Conservation (phyloP, 2,329 filamentous ascomycete species). For the Alternaria rosae region DNA sequence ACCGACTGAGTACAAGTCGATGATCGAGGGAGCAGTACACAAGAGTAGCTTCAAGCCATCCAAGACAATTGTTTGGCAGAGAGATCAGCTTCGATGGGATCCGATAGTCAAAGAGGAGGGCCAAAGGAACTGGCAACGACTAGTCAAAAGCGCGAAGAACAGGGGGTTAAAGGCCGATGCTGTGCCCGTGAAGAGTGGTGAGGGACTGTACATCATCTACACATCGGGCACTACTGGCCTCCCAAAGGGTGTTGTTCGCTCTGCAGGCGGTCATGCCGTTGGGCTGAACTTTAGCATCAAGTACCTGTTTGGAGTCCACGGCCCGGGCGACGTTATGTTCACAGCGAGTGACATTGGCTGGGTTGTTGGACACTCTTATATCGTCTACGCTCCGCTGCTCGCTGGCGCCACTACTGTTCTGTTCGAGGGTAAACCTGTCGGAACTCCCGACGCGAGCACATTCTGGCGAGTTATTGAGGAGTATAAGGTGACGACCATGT, state of each 20-base stretch:
- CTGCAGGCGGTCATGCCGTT: constrained; percentile 87
- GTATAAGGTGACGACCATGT: constrained; percentile 79
- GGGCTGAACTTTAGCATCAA: constrained; percentile 82
- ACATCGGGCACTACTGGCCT: constrained; percentile 83
- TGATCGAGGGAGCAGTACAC: constrained; percentile 76
- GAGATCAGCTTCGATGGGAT: constrained; percentile 78
- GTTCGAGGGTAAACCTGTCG: constrained; percentile 93
- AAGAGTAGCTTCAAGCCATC: constrained; percentile 74
- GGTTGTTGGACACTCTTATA: constrained; percentile 80
- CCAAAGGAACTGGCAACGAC: constrained; percentile 79
- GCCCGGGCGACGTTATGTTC: constrained; percentile 83
- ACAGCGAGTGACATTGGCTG: constrained; percentile 89
- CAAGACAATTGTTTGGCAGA: constrained; percentile 82
- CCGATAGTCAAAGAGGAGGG: constrained; percentile 70
- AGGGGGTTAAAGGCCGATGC: constrained; percentile 74
- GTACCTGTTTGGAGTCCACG: constrained; percentile 82
- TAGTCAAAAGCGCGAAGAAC: constrained; percentile 74
- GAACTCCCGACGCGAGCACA: constrained; percentile 83
- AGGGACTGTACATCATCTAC: constrained; percentile 90
- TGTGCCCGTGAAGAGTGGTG: constrained; percentile 78
- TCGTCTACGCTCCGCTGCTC: constrained; percentile 86
- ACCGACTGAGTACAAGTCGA: constrained; percentile 74
- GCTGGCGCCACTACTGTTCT: constrained; percentile 85
- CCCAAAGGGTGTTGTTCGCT: constrained; percentile 83
- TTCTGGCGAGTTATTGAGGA: constrained; percentile 90